Evolutionary conservation across 257 asterid genomes (phyloP).

Genomic region (Ajuga chamaepitys): DNA sequence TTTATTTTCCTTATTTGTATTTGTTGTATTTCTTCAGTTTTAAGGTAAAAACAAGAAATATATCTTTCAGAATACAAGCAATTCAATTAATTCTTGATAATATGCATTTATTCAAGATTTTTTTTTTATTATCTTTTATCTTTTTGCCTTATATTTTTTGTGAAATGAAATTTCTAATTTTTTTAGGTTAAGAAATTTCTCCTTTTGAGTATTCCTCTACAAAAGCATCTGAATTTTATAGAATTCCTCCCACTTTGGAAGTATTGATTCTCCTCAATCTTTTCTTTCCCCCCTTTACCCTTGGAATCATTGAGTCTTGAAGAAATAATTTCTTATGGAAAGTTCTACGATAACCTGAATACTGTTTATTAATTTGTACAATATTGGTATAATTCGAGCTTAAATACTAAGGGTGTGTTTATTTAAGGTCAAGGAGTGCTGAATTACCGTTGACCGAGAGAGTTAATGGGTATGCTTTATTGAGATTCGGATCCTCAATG

Average conservation of each 20-base stretch:
- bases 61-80: not conserved
- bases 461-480: no score
- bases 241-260: conserved; percentile 11
- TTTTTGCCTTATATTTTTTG: not conserved
- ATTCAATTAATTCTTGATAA: not conserved
- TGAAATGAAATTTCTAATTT: not conserved
- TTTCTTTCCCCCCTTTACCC: not conserved
- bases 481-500: no score
- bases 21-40: not conserved
- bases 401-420: no score
- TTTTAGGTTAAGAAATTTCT: not conserved
- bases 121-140: not conserved
- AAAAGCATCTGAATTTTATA: not conserved
- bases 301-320: not conserved
- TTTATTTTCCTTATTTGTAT: not conserved
- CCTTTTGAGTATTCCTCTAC: not conserved
- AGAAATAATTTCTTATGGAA: conserved; percentile 18
- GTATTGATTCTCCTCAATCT: conserved; percentile 2
- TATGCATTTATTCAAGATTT: not conserved
- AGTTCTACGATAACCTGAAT: no score
- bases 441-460: no score
- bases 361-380: no score
- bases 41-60: not conserved
- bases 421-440: no score
- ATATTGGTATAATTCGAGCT: no score